A percentile compares a stretch with the other conserved stretches of the same genome.
phyloP scores from a whole-genome alignment of 129 eudicot species.

The Apium graveolens region DNA sequence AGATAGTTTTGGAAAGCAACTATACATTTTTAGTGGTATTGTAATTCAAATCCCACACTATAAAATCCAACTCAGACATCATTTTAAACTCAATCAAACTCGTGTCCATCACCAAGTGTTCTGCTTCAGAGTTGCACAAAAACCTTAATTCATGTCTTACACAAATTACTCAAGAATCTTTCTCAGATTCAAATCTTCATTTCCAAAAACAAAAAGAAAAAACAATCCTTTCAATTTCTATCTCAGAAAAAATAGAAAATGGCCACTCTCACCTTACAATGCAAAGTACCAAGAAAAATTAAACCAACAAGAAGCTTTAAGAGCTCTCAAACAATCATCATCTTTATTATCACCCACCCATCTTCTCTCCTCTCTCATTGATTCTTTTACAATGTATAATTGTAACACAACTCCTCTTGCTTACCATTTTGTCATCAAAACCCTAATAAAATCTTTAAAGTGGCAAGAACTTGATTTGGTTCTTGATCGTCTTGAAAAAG shows the following conservation, averaged over 20 bases:
- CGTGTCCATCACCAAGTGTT: not conserved
- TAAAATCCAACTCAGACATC: not conserved
- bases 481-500: constrained; percentile 41
- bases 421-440: constrained; percentile 51
- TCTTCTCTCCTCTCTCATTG: constrained; percentile 38
- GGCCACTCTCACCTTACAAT: constrained; percentile 62
- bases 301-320: constrained; percentile 45
- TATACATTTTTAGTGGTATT: too few relatives aligned
- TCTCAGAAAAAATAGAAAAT: constrained; percentile 60
- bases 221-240: constrained; percentile 40
- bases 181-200: constrained; percentile 14
- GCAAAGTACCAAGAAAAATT: constrained; percentile 32
- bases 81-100: not conserved
- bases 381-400: constrained; percentile 41
- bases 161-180: not conserved
- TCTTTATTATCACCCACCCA: constrained; percentile 15
- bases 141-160: not conserved
- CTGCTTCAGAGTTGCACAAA: not conserved
- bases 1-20: too few relatives aligned
- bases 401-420: constrained; percentile 56
- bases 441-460: constrained; percentile 36
- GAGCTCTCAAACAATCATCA: constrained; percentile 29
- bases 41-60: too few relatives aligned
- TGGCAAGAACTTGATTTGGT: constrained; percentile 29
- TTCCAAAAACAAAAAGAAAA: not conserved